Base-by-base conservation (phyloP, 2,329 filamentous ascomycete genomes). In the Diatrype stigma region DNA sequence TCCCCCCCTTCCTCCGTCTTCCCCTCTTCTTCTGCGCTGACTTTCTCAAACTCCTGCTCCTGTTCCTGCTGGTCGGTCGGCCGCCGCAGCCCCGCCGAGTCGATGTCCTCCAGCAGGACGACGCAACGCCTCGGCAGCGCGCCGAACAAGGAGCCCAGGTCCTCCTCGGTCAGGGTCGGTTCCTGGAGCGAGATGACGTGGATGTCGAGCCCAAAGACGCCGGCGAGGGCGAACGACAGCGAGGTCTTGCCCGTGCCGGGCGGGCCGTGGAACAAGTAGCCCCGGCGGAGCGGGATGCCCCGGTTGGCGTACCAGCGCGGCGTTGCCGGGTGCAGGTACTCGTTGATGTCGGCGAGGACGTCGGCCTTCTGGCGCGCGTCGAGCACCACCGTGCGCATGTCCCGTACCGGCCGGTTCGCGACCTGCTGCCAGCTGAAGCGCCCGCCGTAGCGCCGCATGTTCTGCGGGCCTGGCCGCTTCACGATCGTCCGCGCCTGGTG, bases 251-350 rank as follows among this genome's bases (percentile, higher is more conserved):
- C 87, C 0, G 85, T 89, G 0, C 87, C 87, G 0, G 87, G 87
- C 0, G 86, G 86, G 0, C 89, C 89, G 59, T 90, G 78, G 56
- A 93, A 89, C 0, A 93, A 76, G 60, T 92, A 93, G 0, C 89
- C 90, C 28, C 89, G 72, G 0, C 89, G 78, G 48, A 92, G 84
- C 0, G 88, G 88, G 28, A 93, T 89, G 0, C 89, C 89, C 2
- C 87, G 76, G 45, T 83, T 83, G 0, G 86, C 82, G 61, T 93
- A 93, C 86, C 87, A 93, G 10, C 77, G 75, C 1, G 83, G 80
- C 0, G 84, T 89, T 1, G 76, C 72, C 0, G 88, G 87, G 49
- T 90, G 82, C 0, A 94, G 74, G 56, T 90, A 93, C 59, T 91
- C 87, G 57, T 89, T 88, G 61, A 93, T 85, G 60, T 94, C 89